Percentiles rank a stretch among this genome's conserved stretches.
Conservation (phyloP, 345 rosid genomes). For the Eucalyptus shirleyi region DNA sequence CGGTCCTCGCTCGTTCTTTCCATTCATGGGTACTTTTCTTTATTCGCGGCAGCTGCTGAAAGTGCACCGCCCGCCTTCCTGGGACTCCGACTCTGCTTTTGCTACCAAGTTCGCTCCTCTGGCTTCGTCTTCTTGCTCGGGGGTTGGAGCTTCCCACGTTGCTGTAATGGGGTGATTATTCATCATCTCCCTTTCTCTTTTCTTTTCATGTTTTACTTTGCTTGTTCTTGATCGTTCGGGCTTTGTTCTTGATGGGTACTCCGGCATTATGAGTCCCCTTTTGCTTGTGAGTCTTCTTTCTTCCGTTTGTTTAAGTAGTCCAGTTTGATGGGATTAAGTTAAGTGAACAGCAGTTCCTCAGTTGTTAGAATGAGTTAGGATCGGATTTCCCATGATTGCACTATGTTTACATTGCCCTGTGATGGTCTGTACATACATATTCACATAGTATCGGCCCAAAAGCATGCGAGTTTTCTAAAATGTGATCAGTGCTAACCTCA, state of each 20-base stretch:
- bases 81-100: neutral
- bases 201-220: neutral
- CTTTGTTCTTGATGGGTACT: neutral
- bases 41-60: neutral
- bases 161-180: neutral
- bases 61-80: neutral
- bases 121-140: neutral
- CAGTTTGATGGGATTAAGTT: neutral
- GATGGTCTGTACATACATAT: neutral
- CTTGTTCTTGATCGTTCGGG: neutral
- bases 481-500: neutral
- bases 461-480: neutral
- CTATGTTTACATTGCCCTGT: neutral
- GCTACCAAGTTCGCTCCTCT: neutral
- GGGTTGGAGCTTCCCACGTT: neutral
- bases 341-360: neutral
- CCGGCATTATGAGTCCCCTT: neutral
- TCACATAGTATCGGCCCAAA: neutral
- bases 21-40: neutral
- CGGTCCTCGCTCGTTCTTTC: neutral
- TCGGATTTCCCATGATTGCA: neutral
- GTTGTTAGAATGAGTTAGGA: slow-evolving; percentile 6
- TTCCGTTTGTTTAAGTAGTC: neutral
- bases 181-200: neutral
- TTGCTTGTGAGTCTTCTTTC: neutral